A percentile compares a stretch with the other conserved stretches of the same genome.
phyloP scores from a whole-genome alignment of 2,329 filamentous ascomycete species.

The Monilinia fructicola region DNA sequence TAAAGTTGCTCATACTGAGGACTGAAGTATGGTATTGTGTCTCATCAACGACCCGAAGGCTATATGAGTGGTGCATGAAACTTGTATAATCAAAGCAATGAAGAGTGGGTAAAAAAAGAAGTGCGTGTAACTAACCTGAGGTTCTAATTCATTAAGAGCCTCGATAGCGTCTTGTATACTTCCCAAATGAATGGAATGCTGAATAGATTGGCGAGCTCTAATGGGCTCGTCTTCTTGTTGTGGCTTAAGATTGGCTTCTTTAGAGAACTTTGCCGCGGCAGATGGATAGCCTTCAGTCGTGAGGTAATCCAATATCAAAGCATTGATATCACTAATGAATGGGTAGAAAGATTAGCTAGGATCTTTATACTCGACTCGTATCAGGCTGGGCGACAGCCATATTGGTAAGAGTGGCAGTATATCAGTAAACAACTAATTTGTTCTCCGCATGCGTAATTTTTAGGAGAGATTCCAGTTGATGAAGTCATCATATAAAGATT shows the following conservation, averaged over 20 bases:
- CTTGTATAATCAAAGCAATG: constrained; percentile 83
- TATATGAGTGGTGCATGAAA: constrained; percentile 99
- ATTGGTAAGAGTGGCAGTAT: constrained; percentile 32
- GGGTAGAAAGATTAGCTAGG: constrained; percentile 7
- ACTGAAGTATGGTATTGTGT: constrained; percentile 73
- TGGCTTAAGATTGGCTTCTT: constrained; percentile 83
- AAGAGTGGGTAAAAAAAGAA: constrained; percentile 26
- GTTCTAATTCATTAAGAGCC: constrained; percentile 83
- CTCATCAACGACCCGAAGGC: constrained; percentile 87
- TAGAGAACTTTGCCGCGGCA: constrained; percentile 89
- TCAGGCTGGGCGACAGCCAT: constrained; percentile 9
- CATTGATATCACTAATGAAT: constrained; percentile 80
- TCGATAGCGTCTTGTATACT: constrained; percentile 84
- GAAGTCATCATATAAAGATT: constrained; percentile 69
- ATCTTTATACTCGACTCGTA: neutral
- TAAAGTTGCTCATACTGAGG: constrained; percentile 73
- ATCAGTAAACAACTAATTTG: constrained; percentile 75
- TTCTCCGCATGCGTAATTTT: constrained; percentile 82
- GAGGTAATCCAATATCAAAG: constrained; percentile 92
- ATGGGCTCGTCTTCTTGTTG: constrained; percentile 73
- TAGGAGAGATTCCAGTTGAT: constrained; percentile 99
- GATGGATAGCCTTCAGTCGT: constrained; percentile 93
- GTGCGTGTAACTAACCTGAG: constrained; percentile 67
- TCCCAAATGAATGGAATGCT: constrained; percentile 80
- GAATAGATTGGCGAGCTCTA: constrained; percentile 75